Evolutionary conservation across 1,139 yeast genomes (phyloP).

Genomic region (Yarrowia galli): DNA sequence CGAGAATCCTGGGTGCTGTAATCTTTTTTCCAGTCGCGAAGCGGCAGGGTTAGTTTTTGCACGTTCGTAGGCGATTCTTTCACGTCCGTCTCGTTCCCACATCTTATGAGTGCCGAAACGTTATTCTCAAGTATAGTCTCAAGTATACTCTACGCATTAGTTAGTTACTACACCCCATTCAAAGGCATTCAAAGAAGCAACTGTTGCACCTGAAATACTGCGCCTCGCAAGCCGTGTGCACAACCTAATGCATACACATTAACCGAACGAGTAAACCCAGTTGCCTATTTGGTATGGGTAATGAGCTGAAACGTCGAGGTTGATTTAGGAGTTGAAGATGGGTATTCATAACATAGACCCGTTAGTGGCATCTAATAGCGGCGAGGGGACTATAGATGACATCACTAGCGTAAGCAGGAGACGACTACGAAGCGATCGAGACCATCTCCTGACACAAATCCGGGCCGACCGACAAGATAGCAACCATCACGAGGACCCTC

Average conservation of each 20-base stretch:
- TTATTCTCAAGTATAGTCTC: no score
- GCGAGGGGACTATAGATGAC: conserved; percentile 1
- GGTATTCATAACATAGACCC: not conserved
- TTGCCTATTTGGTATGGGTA: conserved; percentile 10
- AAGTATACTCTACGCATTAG: not conserved
- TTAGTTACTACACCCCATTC: no score
- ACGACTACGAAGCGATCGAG: not conserved
- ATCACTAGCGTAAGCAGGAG: not conserved
- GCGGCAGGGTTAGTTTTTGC: no score
- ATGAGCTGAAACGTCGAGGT: not conserved
- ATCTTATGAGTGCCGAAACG: not conserved
- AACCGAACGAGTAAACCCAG: not conserved
- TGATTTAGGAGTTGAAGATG: not conserved
- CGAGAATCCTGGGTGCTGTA: conserved; percentile 36
- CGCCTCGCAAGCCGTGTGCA: not conserved
- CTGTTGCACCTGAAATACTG: not conserved
- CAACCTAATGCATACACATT: not conserved
- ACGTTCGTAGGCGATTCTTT: no score
- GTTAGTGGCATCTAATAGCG: not conserved
- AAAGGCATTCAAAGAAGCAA: no score
- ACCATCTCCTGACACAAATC: not conserved
- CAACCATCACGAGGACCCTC: not conserved
- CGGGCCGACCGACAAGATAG: not conserved
- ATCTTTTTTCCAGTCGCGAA: conserved; percentile 2
- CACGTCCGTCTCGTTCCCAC: not conserved